Conservation (phyloP, 352 stramenopile species). For the Globisporangium alternatum region DNA sequence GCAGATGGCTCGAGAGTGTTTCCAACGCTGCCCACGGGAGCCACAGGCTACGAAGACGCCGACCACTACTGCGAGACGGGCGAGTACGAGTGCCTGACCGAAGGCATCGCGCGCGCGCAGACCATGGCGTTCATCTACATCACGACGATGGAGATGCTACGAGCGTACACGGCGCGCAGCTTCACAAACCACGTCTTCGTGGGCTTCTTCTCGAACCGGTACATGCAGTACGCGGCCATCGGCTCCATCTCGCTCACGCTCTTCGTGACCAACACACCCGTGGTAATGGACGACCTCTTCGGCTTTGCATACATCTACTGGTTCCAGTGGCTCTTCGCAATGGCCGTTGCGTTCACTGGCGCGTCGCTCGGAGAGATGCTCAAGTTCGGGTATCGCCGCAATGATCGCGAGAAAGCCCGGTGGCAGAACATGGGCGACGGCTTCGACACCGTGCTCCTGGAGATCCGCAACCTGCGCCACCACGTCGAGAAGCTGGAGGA, state of each 20-base stretch:
- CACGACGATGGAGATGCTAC: constrained; percentile 48
- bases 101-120: constrained; percentile 37
- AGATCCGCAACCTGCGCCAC: constrained; percentile 45
- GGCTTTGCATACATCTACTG: constrained; percentile 39
- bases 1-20: constrained; percentile 55
- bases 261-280: constrained; percentile 31
- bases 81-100: constrained; percentile 49
- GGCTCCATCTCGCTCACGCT: constrained; percentile 37
- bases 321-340: constrained; percentile 40
- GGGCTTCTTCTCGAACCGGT: constrained; percentile 35
- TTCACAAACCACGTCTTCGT: constrained; percentile 43
- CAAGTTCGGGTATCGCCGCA: constrained; percentile 40
- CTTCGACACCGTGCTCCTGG: constrained; percentile 34
- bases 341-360: constrained; percentile 29
- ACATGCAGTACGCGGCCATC: constrained; percentile 40
- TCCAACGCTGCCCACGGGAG: constrained; percentile 27
- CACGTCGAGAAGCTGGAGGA: constrained; percentile 46
- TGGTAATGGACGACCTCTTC: constrained; percentile 38
- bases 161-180: constrained; percentile 44
- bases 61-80: constrained; percentile 55
- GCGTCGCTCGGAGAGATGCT: constrained; percentile 34
- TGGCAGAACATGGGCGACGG: constrained; percentile 37
- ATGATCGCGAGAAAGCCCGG: constrained; percentile 25
- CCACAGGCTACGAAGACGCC: constrained; percentile 32
- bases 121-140: constrained; percentile 50